Percentiles rank a stretch among this genome's conserved stretches.
These are phyloP conservation scores for Microascus cirrosus DNA, from an alignment of 2,329 filamentous ascomycete species.

Conservation along the genomic window DNA sequence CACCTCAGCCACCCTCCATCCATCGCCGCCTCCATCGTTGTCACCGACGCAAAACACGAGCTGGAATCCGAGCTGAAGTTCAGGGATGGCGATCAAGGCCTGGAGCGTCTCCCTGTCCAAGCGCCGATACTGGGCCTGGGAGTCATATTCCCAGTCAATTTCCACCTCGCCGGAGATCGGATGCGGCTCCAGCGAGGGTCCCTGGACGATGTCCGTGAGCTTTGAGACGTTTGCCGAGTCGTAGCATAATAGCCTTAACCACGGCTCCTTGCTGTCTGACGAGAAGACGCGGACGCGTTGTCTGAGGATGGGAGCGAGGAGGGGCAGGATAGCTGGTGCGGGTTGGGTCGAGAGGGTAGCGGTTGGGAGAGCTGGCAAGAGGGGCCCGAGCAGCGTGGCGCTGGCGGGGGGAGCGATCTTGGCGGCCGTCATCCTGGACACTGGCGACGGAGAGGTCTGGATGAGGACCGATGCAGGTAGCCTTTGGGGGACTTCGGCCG, in stretches of 20 bases:
- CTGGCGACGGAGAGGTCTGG: background rate
- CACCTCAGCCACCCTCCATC: constrained; percentile 65
- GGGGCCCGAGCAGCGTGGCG: constrained; percentile 37
- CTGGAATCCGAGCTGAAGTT: constrained; percentile 48
- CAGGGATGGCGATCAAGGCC: constrained; percentile 48
- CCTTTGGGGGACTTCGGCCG: background rate
- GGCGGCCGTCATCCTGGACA: constrained; percentile 8
- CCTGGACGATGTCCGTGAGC: constrained; percentile 49
- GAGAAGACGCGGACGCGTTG: constrained; percentile 58
- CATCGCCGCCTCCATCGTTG: constrained; percentile 46
- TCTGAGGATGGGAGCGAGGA: constrained; percentile 54
- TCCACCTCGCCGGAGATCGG: constrained; percentile 73
- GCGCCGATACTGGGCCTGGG: constrained; percentile 52
- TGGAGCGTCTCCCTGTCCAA: constrained; percentile 68
- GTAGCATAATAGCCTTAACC: constrained; percentile 65
- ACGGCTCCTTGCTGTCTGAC: constrained; percentile 48
- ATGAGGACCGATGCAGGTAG: background rate
- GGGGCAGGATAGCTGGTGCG: constrained; percentile 42
- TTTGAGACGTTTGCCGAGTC: constrained; percentile 42
- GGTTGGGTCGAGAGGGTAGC: constrained; percentile 48
- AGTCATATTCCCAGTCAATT: constrained; percentile 56
- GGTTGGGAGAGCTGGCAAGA: constrained; percentile 48
- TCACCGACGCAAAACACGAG: constrained; percentile 62
- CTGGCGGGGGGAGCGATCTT: constrained; percentile 31
- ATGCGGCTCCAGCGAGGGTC: constrained; percentile 63